A percentile compares a stretch with the other conserved stretches of the same genome.
Evolutionary conservation across 257 asterid species (phyloP).

Genomic region (Solanum microdontum): DNA sequence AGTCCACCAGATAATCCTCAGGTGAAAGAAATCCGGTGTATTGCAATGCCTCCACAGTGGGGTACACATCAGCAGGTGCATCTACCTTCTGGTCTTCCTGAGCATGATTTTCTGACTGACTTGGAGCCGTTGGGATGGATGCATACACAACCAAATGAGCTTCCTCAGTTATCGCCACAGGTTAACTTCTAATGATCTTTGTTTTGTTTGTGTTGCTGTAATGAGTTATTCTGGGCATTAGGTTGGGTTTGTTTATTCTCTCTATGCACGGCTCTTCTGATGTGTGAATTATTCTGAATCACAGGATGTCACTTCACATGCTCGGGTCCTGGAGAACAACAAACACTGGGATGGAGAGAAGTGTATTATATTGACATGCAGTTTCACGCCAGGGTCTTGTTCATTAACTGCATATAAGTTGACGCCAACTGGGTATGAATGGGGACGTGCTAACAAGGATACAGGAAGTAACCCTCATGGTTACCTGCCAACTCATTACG

Average conservation of each 20-base stretch:
- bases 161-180: slow-evolving; percentile 95
- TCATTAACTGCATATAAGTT: slow-evolving; percentile 88
- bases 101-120: slow-evolving; percentile 79
- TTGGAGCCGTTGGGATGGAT: slow-evolving; percentile 99
- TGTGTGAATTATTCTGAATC: neutral
- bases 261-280: neutral
- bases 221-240: neutral
- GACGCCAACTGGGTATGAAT: slow-evolving; percentile 92
- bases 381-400: slow-evolving; percentile 98
- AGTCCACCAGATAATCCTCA: slow-evolving; percentile 99
- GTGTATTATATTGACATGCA: slow-evolving; percentile 89
- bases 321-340: slow-evolving; percentile 68
- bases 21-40: slow-evolving; percentile 96
- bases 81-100: slow-evolving; percentile 86
- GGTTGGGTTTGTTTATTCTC: neutral
- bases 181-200: slow-evolving; percentile 12
- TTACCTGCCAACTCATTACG: slow-evolving; percentile 86
- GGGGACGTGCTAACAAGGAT: slow-evolving; percentile 94
- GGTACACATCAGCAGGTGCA: slow-evolving; percentile 97
- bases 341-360: slow-evolving; percentile 99
- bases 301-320: slow-evolving; percentile 77
- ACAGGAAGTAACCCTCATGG: slow-evolving; percentile 91
- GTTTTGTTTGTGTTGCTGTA: neutral
- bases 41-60: slow-evolving; percentile 96
- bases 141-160: slow-evolving; percentile 98